Evolutionary conservation across 169 alveolate species (phyloP).

Genomic region (Plasmodium chabaudi): DNA sequence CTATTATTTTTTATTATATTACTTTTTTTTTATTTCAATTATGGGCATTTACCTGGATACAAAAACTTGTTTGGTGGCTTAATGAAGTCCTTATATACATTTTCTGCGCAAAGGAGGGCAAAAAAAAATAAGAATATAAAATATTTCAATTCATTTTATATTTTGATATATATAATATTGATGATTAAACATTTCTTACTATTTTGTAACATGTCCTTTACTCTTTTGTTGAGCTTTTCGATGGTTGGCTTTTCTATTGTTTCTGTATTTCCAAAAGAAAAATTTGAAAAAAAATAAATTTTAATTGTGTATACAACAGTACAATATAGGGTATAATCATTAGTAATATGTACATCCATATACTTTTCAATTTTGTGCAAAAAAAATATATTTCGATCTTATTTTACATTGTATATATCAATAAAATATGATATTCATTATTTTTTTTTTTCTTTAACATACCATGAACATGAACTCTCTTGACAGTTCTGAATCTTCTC

Average conservation of each 20-base stretch:
- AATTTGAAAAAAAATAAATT: neutral
- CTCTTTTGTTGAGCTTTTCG: slow-evolving; percentile 22
- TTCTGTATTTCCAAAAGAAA: slow-evolving; percentile 12
- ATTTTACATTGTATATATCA: slow-evolving; percentile 14
- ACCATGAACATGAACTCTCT: slow-evolving; percentile 84
- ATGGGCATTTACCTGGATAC: slow-evolving; percentile 81
- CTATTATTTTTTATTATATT: neutral
- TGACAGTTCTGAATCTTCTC: slow-evolving; percentile 85
- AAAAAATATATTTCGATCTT: too few species aligned
- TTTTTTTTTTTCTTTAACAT: slow-evolving; percentile 13
- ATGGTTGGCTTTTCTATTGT: slow-evolving; percentile 49
- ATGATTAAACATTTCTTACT: slow-evolving; percentile 22
- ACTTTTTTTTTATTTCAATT: neutral
- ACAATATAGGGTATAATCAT: too few species aligned
- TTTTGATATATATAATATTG: neutral
- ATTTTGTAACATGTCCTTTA: slow-evolving; percentile 26
- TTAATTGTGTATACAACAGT: slow-evolving; percentile 70
- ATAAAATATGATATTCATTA: slow-evolving; percentile 40
- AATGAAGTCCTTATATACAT: slow-evolving; percentile 74
- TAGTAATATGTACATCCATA: too few species aligned
- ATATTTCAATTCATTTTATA: neutral
- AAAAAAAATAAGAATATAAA: neutral
- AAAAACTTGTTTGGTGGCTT: slow-evolving; percentile 81
- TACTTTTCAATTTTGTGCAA: too few species aligned
- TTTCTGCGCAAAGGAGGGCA: slow-evolving; percentile 16